Evolutionary conservation across 345 rosid genomes (phyloP).

Genomic region (Gynandropsis gynandra): DNA sequence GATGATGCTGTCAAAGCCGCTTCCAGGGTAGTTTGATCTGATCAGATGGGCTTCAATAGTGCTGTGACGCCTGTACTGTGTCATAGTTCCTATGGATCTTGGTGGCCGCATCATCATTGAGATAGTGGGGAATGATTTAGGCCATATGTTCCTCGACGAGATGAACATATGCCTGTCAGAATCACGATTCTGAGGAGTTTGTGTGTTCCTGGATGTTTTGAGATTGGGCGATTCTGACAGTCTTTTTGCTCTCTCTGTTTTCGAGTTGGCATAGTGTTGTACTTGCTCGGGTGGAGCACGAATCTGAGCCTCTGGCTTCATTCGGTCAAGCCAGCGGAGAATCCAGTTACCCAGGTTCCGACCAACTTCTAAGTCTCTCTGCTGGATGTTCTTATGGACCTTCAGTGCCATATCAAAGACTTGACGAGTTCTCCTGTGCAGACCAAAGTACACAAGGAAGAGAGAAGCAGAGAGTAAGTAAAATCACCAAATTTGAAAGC

Average conservation of each 20-base stretch:
- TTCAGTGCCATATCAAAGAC: constrained; percentile 54
- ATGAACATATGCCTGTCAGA: constrained; percentile 48
- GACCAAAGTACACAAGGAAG: not conserved
- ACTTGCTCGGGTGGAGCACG: constrained; percentile 16
- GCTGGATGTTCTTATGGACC: constrained; percentile 65
- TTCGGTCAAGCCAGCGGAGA: constrained; percentile 60
- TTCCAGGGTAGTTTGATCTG: constrained; percentile 14
- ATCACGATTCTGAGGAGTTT: constrained; percentile 32
- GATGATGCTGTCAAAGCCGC: constrained; percentile 29
- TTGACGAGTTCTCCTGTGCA: constrained; percentile 48
- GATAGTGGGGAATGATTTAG: constrained; percentile 45
- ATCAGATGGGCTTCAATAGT: constrained; percentile 21
- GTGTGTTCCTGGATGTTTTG: constrained; percentile 31
- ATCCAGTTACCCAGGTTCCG: constrained; percentile 77
- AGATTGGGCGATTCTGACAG: constrained; percentile 32
- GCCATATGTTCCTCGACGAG: constrained; percentile 37
- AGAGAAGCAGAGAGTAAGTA: constrained; percentile 6
- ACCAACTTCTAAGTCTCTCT: constrained; percentile 77
- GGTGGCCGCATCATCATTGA: constrained; percentile 52
- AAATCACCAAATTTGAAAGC: not conserved
- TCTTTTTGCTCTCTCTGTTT: constrained; percentile 31
- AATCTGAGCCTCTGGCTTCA: constrained; percentile 85
- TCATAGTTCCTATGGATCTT: constrained; percentile 39
- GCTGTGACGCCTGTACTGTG: constrained; percentile 46
- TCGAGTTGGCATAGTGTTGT: constrained; percentile 18